Evolutionary conservation across 1,139 yeast species (phyloP).

Genomic region (Geotrichum carabidarum): DNA sequence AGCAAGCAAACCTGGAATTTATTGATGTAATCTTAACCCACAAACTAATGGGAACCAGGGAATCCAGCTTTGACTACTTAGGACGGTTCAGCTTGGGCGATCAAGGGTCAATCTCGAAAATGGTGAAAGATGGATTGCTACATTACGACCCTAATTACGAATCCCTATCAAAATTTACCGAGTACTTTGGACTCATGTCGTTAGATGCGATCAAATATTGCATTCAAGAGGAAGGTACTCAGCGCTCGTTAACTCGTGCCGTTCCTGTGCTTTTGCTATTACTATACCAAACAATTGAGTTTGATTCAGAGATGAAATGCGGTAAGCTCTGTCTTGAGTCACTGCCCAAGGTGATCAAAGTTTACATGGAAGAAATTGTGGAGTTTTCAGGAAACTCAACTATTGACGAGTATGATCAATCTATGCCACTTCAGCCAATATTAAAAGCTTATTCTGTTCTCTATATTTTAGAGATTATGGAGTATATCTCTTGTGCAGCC

Average conservation of each 20-base stretch:
- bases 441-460: slow-evolving; percentile 42
- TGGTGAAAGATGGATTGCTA: background rate
- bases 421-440: slow-evolving; percentile 11
- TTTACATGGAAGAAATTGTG: too few species aligned
- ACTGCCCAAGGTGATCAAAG: too few species aligned
- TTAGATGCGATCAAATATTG: background rate
- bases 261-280: slow-evolving; percentile 55
- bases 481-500: slow-evolving; percentile 25
- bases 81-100: background rate
- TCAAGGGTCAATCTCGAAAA: background rate
- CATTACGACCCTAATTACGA: background rate
- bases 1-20: slow-evolving; percentile 1
- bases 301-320: slow-evolving; percentile 50
- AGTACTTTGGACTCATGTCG: background rate
- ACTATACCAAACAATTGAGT: slow-evolving; percentile 49
- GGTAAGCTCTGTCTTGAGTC: too few species aligned
- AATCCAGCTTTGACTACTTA: slow-evolving; percentile 5
- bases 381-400: too few species aligned
- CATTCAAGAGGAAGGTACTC: background rate
- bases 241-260: slow-evolving; percentile 27
- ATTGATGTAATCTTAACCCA: background rate
- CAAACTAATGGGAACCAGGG: background rate
- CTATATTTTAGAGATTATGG: slow-evolving; percentile 53
- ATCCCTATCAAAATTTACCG: background rate
- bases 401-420: slow-evolving; percentile 15